A percentile compares a stretch with the other conserved stretches of the same genome.
These are phyloP conservation scores for Ophiobolus disseminans DNA, from an alignment of 2,329 filamentous ascomycete species.

Conservation along the genomic window DNA sequence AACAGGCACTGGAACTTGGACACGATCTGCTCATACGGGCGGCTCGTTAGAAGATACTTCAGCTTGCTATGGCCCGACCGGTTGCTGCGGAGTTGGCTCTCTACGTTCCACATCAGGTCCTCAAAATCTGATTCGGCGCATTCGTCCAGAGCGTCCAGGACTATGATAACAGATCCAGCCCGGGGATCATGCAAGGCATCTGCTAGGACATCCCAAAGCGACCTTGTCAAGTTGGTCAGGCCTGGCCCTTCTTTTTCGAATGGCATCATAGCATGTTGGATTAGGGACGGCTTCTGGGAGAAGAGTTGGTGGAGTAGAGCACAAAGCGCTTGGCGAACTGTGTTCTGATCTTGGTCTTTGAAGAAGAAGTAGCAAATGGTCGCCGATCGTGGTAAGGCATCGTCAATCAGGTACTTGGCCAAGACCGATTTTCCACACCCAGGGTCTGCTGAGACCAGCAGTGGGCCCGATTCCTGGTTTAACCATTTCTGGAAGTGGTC, in stretches of 20 bases:
- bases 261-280: constrained; percentile 20
- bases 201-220: constrained; percentile 17
- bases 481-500: constrained; percentile 20
- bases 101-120: constrained; percentile 17
- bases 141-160: constrained; percentile 26
- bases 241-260: constrained; percentile 15
- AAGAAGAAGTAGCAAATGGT: constrained; percentile 32
- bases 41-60: constrained; percentile 24
- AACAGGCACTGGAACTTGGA: constrained; percentile 8
- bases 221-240: constrained; percentile 20
- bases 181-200: constrained; percentile 11
- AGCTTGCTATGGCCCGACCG: constrained; percentile 5
- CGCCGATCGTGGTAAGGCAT: constrained; percentile 14
- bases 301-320: constrained; percentile 27
- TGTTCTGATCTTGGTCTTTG: constrained; percentile 25
- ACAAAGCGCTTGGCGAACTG: constrained; percentile 24
- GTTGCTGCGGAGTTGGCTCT: constrained; percentile 8
- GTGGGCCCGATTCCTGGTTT: constrained; percentile 18
- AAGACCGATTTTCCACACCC: constrained; percentile 31
- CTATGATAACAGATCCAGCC: constrained; percentile 17
- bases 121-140: constrained; percentile 18
- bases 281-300: constrained; percentile 15
- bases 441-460: constrained; percentile 29
- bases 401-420: constrained; percentile 23
- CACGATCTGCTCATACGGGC: constrained; percentile 23